Conservation (phyloP, 345 rosid species). For the Hypericum androsaemum region DNA sequence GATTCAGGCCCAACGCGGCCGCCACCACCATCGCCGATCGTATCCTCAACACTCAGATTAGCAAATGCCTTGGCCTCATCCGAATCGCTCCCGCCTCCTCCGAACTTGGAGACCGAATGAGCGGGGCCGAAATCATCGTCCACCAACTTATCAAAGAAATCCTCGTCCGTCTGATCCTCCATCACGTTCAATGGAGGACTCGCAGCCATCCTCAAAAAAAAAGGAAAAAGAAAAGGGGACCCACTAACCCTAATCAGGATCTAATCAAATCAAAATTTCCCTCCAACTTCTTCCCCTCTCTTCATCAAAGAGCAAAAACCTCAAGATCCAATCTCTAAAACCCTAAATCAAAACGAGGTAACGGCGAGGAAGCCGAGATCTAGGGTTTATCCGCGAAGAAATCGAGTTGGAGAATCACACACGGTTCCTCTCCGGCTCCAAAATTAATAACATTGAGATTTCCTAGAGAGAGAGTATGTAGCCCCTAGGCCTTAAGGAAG, state of each 20-base stretch:
- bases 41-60: slow-evolving; percentile 40
- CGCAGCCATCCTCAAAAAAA: slow-evolving; percentile 52
- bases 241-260: slow-evolving; percentile 14
- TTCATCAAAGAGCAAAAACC: slow-evolving; percentile 8
- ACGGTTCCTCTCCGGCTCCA: too few species aligned
- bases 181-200: slow-evolving; percentile 50
- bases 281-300: slow-evolving; percentile 5
- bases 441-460: too few species aligned
- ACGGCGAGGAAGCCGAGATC: slow-evolving; percentile 28
- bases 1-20: slow-evolving; percentile 13
- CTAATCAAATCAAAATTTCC: slow-evolving; percentile 11
- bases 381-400: slow-evolving; percentile 28
- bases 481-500: too few species aligned
- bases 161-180: slow-evolving; percentile 99
- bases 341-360: slow-evolving; percentile 21
- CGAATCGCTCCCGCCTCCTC: slow-evolving; percentile 34
- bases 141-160: slow-evolving; percentile 90
- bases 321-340: slow-evolving; percentile 34
- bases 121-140: slow-evolving; percentile 45
- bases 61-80: slow-evolving; percentile 53
- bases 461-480: too few species aligned
- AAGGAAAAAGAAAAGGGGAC: slow-evolving; percentile 12
- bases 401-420: too few species aligned
- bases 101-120: slow-evolving; percentile 15
- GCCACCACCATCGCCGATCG: slow-evolving; percentile 20